Evolutionary conservation across 2,329 filamentous ascomycete genomes (phyloP).

Genomic region (Magnaporthales sp.): DNA sequence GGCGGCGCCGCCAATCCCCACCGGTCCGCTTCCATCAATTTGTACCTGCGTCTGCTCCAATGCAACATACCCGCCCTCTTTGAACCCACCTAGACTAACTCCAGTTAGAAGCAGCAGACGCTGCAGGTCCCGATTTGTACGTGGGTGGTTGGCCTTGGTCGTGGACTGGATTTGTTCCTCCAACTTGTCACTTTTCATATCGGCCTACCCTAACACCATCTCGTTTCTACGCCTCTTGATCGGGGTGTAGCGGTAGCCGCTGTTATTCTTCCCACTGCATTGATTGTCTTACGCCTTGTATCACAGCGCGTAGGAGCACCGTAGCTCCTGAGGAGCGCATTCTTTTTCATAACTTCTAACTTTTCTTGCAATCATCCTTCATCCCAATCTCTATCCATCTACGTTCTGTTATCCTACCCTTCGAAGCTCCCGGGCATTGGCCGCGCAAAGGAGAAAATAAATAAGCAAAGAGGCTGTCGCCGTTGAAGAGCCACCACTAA

Average conservation of each 20-base stretch:
- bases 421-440: background rate
- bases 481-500: background rate
- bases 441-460: background rate
- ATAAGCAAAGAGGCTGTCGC: background rate
- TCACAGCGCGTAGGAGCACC: background rate
- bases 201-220: background rate
- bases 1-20: background rate
- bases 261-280: background rate
- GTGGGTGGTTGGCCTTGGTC: background rate
- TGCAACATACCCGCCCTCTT: background rate
- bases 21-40: background rate
- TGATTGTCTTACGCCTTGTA: background rate
- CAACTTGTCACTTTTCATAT: background rate
- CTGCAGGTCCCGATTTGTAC: background rate
- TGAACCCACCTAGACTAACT: background rate
- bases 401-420: background rate
- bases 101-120: background rate
- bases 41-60: background rate
- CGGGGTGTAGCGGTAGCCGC: background rate
- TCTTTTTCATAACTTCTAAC: background rate
- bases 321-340: background rate
- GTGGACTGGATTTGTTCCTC: background rate
- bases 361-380: background rate
- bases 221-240: background rate
- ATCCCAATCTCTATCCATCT: background rate